A percentile compares a stretch with the other conserved stretches of the same genome.
Conservation (phyloP, 208 protist species). For the Lotmaria passim region DNA sequence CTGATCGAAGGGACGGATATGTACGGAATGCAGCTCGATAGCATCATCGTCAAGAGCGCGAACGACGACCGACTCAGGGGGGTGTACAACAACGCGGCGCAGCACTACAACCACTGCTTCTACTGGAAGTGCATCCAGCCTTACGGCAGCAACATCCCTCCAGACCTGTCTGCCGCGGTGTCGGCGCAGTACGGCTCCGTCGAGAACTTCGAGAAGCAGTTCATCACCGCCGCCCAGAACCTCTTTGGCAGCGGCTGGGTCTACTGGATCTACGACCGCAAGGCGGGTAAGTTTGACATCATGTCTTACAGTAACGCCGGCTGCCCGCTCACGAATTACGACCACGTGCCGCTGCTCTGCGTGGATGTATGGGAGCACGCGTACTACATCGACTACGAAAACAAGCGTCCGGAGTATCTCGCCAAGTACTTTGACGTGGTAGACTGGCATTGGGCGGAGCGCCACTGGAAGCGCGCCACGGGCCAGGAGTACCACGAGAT, state of each 20-base stretch:
- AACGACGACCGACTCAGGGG: slow-evolving; percentile 52
- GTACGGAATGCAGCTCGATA: slow-evolving; percentile 84
- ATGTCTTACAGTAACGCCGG: slow-evolving; percentile 81
- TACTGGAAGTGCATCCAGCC: slow-evolving; percentile 93
- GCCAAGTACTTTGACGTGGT: slow-evolving; percentile 92
- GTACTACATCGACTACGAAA: slow-evolving; percentile 96
- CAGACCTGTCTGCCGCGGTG: slow-evolving; percentile 78
- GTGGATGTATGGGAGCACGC: slow-evolving; percentile 95
- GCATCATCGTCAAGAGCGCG: slow-evolving; percentile 71
- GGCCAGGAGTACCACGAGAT: slow-evolving; percentile 90
- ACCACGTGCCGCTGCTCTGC: slow-evolving; percentile 79
- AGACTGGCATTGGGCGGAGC: slow-evolving; percentile 95
- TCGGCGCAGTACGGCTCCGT: slow-evolving; percentile 84
- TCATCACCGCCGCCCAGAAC: slow-evolving; percentile 67
- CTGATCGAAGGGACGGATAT: slow-evolving; percentile 87
- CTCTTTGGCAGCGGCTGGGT: slow-evolving; percentile 93
- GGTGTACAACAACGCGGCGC: slow-evolving; percentile 92
- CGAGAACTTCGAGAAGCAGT: slow-evolving; percentile 81
- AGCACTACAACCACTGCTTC: slow-evolving; percentile 94
- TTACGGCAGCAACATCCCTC: slow-evolving; percentile 88
- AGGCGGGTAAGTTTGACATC: slow-evolving; percentile 76
- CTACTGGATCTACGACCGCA: slow-evolving; percentile 87
- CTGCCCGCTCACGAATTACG: slow-evolving; percentile 68
- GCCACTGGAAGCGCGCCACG: slow-evolving; percentile 89
- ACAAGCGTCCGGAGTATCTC: slow-evolving; percentile 88